Evolutionary conservation across 2,329 filamentous ascomycete species (phyloP).

Genomic region (Penicillium sp.): DNA sequence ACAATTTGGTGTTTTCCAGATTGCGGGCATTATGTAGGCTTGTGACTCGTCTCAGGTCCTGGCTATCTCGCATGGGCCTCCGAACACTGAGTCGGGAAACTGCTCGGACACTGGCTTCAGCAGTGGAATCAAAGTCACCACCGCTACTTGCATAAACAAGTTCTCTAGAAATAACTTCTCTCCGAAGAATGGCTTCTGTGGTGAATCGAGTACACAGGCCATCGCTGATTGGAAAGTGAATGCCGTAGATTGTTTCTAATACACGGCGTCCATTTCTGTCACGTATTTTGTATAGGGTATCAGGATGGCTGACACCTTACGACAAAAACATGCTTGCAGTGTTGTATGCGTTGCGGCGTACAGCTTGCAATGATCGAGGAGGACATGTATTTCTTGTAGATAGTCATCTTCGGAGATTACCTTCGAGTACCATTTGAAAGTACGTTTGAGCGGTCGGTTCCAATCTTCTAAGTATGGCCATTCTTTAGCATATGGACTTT

Average conservation of each 20-base stretch:
- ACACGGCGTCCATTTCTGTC: too few relatives aligned
- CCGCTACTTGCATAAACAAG: slow-evolving; percentile 24
- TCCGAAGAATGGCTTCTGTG: too few relatives aligned
- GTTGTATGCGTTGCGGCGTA: too few relatives aligned
- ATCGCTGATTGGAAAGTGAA: too few relatives aligned
- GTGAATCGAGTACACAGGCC: too few relatives aligned
- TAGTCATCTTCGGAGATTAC: neutral
- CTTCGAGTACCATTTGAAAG: fast-evolving
- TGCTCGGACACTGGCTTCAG: slow-evolving; percentile 33
- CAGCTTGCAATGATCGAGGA: slow-evolving; percentile 10
- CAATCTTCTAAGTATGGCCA: slow-evolving; percentile 6
- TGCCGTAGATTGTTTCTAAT: too few relatives aligned
- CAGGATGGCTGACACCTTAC: too few relatives aligned
- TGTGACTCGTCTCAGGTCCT: slow-evolving; percentile 45
- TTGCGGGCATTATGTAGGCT: slow-evolving; percentile 44
- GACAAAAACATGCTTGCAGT: too few relatives aligned
- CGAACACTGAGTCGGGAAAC: slow-evolving; percentile 37
- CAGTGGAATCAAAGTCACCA: slow-evolving; percentile 24
- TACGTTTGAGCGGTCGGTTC: neutral
- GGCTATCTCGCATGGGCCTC: slow-evolving; percentile 38
- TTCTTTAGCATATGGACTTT: slow-evolving; percentile 3
- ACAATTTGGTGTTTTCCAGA: slow-evolving; percentile 36
- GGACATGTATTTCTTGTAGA: neutral
- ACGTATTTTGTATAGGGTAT: too few relatives aligned
- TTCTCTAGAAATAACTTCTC: slow-evolving; percentile 26